phyloP scores from a whole-genome alignment of 345 rosid species.

The Eucalyptus fibrosa region DNA sequence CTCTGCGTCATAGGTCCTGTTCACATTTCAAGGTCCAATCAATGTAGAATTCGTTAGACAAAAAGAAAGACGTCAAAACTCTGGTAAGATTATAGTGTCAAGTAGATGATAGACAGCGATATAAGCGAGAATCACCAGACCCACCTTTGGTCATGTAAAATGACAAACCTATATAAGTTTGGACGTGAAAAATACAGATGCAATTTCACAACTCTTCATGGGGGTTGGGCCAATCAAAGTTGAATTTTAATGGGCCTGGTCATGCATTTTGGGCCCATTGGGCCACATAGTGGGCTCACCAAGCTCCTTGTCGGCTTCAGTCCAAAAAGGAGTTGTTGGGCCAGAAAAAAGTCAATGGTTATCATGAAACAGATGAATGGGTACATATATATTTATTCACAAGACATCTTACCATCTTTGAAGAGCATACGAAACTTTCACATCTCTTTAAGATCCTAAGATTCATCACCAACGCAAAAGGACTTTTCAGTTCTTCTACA shows the following conservation, averaged over 20 bases:
- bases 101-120: neutral
- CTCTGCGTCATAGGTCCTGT: conserved; percentile 67
- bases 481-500: neutral
- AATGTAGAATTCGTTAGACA: neutral
- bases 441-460: neutral
- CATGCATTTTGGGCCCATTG: neutral
- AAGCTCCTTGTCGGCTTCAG: neutral
- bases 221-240: neutral
- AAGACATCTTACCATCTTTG: neutral
- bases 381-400: neutral
- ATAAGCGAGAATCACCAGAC: neutral
- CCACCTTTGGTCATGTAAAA: neutral
- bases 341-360: neutral
- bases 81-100: neutral
- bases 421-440: neutral
- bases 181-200: neutral
- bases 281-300: neutral
- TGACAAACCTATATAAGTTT: neutral
- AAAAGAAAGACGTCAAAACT: neutral
- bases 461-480: neutral
- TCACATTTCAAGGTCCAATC: neutral
- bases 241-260: neutral
- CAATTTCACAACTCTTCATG: neutral
- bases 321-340: neutral
- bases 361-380: neutral